These are phyloP conservation scores for Solanum hybrid DNA, from an alignment of 305 asterid species.

Conservation along the genomic window DNA sequence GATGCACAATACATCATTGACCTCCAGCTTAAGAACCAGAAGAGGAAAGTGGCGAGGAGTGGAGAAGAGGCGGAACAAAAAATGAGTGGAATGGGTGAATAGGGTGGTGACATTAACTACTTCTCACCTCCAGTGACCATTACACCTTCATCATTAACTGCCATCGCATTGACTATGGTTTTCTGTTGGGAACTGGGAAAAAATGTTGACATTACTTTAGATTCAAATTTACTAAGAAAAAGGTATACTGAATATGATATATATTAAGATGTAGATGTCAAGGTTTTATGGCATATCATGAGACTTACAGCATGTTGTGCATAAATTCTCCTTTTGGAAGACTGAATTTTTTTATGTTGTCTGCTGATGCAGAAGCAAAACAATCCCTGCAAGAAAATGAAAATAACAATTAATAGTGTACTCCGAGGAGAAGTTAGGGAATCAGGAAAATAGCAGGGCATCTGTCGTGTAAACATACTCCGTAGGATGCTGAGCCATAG, in stretches of 20 bases:
- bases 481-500: slow-evolving; percentile 81
- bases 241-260: neutral
- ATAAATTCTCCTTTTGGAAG: slow-evolving; percentile 95
- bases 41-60: neutral
- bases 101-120: neutral
- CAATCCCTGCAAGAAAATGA: slow-evolving; percentile 13
- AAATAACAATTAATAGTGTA: neutral
- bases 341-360: slow-evolving; percentile 78
- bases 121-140: slow-evolving; percentile 64
- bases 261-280: neutral
- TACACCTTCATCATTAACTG: slow-evolving; percentile 89
- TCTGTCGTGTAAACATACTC: slow-evolving; percentile 40
- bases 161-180: slow-evolving; percentile 85
- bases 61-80: neutral
- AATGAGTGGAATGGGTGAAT: neutral
- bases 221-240: neutral
- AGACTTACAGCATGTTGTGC: slow-evolving; percentile 78
- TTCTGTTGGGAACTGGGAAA: slow-evolving; percentile 65
- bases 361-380: slow-evolving; percentile 98
- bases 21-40: neutral
- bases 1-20: neutral
- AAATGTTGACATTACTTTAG: neutral
- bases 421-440: neutral
- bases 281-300: neutral
- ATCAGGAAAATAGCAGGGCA: neutral